These are phyloP conservation scores for Coemansia sp. DNA, from an alignment of 192 early-diverging fungal species.

Conservation along the genomic window DNA sequence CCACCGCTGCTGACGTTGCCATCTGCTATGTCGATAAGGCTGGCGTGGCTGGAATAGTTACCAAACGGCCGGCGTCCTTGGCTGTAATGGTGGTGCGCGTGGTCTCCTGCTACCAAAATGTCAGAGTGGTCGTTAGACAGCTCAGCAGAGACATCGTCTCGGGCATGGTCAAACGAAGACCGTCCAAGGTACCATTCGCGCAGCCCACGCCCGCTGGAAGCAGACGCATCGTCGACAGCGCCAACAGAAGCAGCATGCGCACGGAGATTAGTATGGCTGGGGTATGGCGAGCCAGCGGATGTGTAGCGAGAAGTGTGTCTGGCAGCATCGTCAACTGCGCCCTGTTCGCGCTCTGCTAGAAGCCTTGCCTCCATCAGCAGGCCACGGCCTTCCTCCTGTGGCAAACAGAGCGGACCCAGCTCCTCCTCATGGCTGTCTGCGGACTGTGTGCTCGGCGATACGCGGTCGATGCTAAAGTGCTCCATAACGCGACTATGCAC, in stretches of 20 bases:
- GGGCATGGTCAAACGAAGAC: constrained; percentile 32
- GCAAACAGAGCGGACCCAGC: constrained; percentile 43
- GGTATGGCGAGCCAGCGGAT: constrained; percentile 22
- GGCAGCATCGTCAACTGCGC: constrained; percentile 10
- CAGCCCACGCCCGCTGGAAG: constrained; percentile 17
- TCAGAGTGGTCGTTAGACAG: constrained; percentile 6
- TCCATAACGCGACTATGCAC: constrained; percentile 79
- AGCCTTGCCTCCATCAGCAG: constrained; percentile 50
- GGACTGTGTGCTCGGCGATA: constrained; percentile 12
- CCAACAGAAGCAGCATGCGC: constrained; percentile 10
- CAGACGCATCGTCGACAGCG: constrained; percentile 7
- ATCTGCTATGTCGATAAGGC: neutral
- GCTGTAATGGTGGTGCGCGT: constrained; percentile 1
- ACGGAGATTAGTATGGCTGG: constrained; percentile 21
- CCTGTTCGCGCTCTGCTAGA: constrained; percentile 46
- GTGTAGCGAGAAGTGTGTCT: constrained; percentile 24
- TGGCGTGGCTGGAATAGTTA: constrained; percentile 8
- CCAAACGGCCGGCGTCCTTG: constrained; percentile 6
- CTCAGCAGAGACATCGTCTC: constrained; percentile 20
- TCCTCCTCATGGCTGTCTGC: constrained; percentile 32
- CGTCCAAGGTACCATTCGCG: constrained; percentile 52
- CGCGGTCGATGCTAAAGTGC: constrained; percentile 55
- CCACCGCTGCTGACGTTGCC: constrained; percentile 14
- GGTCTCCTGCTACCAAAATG: neutral
- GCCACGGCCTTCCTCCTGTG: constrained; percentile 46